Percentiles rank a stretch among this genome's conserved stretches.
Conservation (phyloP, 1,284 basidiomycete species). For the Coniophora puteana region DNA sequence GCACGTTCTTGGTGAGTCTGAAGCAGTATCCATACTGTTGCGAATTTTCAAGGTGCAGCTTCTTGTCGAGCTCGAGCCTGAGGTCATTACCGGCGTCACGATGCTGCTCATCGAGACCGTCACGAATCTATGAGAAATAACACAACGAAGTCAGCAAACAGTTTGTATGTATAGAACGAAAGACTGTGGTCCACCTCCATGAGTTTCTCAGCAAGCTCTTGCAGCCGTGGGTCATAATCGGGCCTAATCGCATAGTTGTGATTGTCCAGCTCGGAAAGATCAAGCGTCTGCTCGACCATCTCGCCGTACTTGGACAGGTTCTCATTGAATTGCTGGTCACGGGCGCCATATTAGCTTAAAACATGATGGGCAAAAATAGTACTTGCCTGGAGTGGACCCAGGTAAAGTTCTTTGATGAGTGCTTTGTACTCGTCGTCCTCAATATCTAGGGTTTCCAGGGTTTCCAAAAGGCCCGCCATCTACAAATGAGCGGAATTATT, state of each 20-base stretch:
- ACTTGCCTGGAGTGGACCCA: constrained; percentile 57
- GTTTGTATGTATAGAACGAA: background rate
- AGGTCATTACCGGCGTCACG: constrained; percentile 69
- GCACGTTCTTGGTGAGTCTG: constrained; percentile 85
- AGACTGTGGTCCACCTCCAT: constrained; percentile 39
- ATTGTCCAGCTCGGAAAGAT: constrained; percentile 78
- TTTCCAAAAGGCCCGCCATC: constrained; percentile 75
- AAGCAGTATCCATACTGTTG: constrained; percentile 92
- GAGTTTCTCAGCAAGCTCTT: constrained; percentile 68
- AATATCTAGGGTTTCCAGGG: constrained; percentile 51
- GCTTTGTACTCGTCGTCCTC: constrained; percentile 43
- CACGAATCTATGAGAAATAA: constrained; percentile 47
- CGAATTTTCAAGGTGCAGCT: constrained; percentile 94
- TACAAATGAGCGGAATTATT: constrained; percentile 25
- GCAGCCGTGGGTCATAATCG: constrained; percentile 81
- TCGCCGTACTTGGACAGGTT: constrained; percentile 80
- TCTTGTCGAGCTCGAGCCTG: constrained; percentile 89
- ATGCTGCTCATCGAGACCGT: constrained; percentile 87
- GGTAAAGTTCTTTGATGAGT: constrained; percentile 68
- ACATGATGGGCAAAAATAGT: background rate
- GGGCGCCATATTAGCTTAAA: background rate
- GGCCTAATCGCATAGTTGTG: constrained; percentile 95
- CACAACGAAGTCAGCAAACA: background rate
- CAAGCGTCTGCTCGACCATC: constrained; percentile 96
- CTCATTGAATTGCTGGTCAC: constrained; percentile 52